Percentiles rank a stretch among this genome's conserved stretches.
These are phyloP conservation scores for Leishmania major DNA, from an alignment of 208 protist species.

Conservation along the genomic window DNA sequence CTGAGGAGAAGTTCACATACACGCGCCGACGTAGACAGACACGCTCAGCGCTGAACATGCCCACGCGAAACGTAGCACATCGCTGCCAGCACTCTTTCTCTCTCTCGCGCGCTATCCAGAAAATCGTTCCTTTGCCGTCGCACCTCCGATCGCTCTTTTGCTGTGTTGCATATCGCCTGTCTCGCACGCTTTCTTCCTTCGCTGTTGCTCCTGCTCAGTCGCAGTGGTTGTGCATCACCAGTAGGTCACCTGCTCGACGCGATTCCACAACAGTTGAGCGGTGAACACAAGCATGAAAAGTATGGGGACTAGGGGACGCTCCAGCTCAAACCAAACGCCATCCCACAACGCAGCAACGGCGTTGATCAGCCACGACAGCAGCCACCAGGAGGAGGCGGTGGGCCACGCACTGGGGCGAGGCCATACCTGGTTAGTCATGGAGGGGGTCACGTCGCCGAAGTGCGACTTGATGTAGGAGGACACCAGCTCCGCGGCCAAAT, in stretches of 20 bases:
- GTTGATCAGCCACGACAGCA: constrained; percentile 11
- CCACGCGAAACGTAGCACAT: too few species aligned
- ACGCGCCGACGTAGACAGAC: background rate
- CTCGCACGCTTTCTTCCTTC: background rate
- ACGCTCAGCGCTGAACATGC: background rate
- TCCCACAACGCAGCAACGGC: constrained; percentile 2
- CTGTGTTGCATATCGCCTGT: background rate
- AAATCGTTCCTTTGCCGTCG: background rate
- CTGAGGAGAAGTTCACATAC: background rate
- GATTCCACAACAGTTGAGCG: constrained; percentile 23
- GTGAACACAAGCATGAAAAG: constrained; percentile 21
- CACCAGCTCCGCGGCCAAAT: constrained; percentile 23
- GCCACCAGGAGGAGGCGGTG: background rate
- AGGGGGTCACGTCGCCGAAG: constrained; percentile 11
- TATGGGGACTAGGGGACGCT: constrained; percentile 15
- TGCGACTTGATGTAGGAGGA: constrained; percentile 11
- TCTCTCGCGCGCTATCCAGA: background rate
- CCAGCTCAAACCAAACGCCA: constrained; percentile 7
- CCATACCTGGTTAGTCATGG: background rate
- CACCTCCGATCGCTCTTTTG: background rate
- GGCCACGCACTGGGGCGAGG: background rate
- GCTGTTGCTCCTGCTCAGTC: background rate
- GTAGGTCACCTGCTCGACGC: constrained; percentile 24
- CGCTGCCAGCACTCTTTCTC: background rate
- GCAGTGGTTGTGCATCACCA: constrained; percentile 5